phyloP scores from a whole-genome alignment of 306 rosid genomes.

The Rubus idaeus region DNA sequence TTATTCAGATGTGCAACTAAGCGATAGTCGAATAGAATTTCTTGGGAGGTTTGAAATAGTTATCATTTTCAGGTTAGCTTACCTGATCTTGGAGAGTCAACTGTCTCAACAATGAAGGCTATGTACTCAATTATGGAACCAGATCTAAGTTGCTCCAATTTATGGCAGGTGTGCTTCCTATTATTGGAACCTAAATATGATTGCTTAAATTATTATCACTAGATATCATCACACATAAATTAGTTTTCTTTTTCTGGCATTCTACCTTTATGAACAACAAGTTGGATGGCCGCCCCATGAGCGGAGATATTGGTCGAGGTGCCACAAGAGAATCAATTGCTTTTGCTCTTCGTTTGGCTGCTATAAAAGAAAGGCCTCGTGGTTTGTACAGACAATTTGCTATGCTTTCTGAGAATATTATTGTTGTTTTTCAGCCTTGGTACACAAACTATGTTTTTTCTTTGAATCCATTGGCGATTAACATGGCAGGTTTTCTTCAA shows the following conservation, averaged over 20 bases:
- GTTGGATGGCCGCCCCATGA: conserved; percentile 98
- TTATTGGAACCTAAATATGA: neutral
- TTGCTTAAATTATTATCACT: conserved; percentile 17
- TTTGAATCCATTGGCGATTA: neutral
- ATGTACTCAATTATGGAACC: conserved; percentile 74
- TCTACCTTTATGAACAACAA: conserved; percentile 26
- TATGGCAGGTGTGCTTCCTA: conserved; percentile 73
- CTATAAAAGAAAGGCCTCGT: conserved; percentile 59
- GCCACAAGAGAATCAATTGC: conserved; percentile 81
- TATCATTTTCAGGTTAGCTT: conserved; percentile 67
- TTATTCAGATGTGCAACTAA: neutral
- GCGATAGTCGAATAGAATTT: neutral
- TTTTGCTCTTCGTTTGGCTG: conserved; percentile 65
- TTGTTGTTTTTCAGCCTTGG: neutral
- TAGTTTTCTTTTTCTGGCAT: conserved; percentile 3
- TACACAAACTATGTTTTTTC: neutral
- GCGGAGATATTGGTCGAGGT: conserved; percentile 94
- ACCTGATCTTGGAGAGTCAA: conserved; percentile 69
- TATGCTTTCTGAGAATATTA: conserved; percentile 6
- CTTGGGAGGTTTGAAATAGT: conserved; percentile 13
- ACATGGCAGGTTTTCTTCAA: conserved; percentile 77
- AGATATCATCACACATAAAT: conserved; percentile 22
- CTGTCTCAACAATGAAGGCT: conserved; percentile 61
- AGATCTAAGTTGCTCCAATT: conserved; percentile 54
- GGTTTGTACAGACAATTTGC: conserved; percentile 45